These are phyloP conservation scores for Hylodesmum podocarpum DNA, from an alignment of 306 rosid species.

Conservation along the genomic window DNA sequence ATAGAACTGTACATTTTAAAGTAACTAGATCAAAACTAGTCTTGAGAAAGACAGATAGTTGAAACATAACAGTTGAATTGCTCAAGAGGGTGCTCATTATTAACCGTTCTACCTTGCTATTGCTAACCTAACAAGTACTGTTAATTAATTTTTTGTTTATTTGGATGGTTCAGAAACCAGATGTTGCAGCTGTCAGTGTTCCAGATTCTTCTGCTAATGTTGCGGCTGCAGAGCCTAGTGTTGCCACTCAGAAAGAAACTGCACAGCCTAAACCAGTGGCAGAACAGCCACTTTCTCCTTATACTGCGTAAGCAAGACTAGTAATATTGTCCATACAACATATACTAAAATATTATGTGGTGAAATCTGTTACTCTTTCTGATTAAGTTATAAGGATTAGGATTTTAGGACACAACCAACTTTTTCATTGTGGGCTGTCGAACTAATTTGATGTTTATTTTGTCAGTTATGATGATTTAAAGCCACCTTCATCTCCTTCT, in stretches of 20 bases:
- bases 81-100: slow-evolving; percentile 4
- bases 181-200: slow-evolving; percentile 28
- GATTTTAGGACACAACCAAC: slow-evolving; percentile 32
- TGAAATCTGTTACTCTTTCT: slow-evolving; percentile 14
- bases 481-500: slow-evolving; percentile 52
- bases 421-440: neutral
- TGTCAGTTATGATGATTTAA: slow-evolving; percentile 52
- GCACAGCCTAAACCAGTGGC: slow-evolving; percentile 36
- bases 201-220: slow-evolving; percentile 41
- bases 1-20: neutral
- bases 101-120: neutral
- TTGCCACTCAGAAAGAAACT: slow-evolving; percentile 39
- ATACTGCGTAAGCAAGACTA: slow-evolving; percentile 51
- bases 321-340: neutral
- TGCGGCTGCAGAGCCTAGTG: slow-evolving; percentile 38
- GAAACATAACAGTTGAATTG: neutral
- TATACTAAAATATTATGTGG: neutral
- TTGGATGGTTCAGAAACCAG: slow-evolving; percentile 52
- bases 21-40: neutral
- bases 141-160: slow-evolving; percentile 26
- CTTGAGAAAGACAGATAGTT: neutral
- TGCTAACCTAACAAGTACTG: slow-evolving; percentile 12
- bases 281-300: slow-evolving; percentile 64
- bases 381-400: slow-evolving; percentile 37
- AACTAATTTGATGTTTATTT: neutral